phyloP scores from a whole-genome alignment of 2,329 filamentous ascomycete species.

The Biscogniauxia sp. region DNA sequence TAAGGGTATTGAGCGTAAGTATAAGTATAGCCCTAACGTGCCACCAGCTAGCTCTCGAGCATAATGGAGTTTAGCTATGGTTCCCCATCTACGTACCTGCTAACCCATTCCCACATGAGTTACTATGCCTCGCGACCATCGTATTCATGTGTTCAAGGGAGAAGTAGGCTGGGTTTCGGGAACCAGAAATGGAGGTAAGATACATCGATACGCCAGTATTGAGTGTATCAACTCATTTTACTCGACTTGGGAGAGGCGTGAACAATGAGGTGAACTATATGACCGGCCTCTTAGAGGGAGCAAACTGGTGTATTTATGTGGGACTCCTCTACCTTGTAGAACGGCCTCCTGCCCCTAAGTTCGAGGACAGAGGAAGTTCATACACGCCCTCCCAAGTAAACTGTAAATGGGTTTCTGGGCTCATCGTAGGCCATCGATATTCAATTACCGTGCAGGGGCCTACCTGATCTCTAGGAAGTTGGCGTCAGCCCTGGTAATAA shows the following conservation, averaged over 20 bases:
- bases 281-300: too few relatives aligned
- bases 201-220: too few relatives aligned
- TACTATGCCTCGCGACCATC: background rate
- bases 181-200: too few relatives aligned
- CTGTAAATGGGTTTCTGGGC: background rate
- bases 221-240: too few relatives aligned
- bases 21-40: background rate
- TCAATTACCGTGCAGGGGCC: background rate
- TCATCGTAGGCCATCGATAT: background rate
- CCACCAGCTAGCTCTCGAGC: background rate
- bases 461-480: background rate
- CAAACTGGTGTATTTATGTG: too few relatives aligned
- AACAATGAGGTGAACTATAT: too few relatives aligned
- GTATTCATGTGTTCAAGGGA: too few relatives aligned
- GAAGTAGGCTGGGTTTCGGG: too few relatives aligned
- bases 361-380: background rate
- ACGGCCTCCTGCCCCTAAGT: background rate
- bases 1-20: background rate
- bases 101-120: background rate
- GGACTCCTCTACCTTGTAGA: too few relatives aligned
- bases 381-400: background rate
- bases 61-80: background rate
- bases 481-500: background rate
- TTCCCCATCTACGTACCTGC: background rate
- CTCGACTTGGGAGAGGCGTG: too few relatives aligned